A percentile compares a stretch with the other conserved stretches of the same genome.
phyloP scores from a whole-genome alignment of 768 basidiomycete genomes.

The Boletus sp. region DNA sequence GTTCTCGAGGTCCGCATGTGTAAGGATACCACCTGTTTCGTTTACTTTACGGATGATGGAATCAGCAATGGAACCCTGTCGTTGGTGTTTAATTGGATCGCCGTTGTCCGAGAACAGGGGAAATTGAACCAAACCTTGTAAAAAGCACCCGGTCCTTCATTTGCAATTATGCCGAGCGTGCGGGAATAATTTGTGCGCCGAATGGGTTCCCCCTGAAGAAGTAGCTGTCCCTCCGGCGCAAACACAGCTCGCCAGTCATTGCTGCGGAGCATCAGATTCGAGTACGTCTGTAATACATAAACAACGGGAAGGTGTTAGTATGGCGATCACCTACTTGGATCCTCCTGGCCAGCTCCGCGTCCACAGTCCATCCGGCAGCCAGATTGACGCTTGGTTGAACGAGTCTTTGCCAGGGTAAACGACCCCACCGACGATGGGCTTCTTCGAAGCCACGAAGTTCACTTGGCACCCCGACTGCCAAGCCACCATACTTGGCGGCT shows the following conservation, averaged over 20 bases:
- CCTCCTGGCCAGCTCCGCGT: constrained; percentile 68
- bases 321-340: constrained; percentile 51
- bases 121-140: constrained; percentile 54
- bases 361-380: constrained; percentile 78
- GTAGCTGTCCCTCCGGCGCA: constrained; percentile 67
- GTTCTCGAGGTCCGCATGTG: constrained; percentile 64
- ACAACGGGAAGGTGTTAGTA: background rate
- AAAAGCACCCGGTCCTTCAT: constrained; percentile 75
- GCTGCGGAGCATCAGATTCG: constrained; percentile 56
- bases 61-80: constrained; percentile 77
- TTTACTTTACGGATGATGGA: constrained; percentile 69
- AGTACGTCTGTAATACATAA: constrained; percentile 35
- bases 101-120: constrained; percentile 5
- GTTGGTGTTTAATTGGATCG: constrained; percentile 13
- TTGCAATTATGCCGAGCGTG: constrained; percentile 72
- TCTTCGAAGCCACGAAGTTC: constrained; percentile 86
- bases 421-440: constrained; percentile 81
- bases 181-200: constrained; percentile 69
- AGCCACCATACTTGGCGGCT: constrained; percentile 66
- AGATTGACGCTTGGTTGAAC: constrained; percentile 73
- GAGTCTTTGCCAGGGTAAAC: constrained; percentile 71
- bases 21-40: constrained; percentile 75
- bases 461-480: constrained; percentile 87
- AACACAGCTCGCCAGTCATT: constrained; percentile 83
- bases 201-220: constrained; percentile 74